phyloP scores from a whole-genome alignment of 371 early-diverging fungal species.

The Parasitella parasitica region DNA sequence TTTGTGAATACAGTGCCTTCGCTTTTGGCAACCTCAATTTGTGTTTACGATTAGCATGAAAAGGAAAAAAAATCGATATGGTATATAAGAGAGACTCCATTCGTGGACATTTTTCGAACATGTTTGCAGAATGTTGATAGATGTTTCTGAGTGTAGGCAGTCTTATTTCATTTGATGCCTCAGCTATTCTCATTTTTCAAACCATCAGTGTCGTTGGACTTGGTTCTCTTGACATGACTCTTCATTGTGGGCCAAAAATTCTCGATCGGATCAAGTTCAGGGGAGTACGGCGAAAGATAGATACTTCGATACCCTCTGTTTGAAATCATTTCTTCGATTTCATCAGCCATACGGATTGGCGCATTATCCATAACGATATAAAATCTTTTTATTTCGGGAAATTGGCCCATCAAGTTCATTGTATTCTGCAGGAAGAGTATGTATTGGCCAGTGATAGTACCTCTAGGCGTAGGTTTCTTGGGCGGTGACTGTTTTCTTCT shows the following conservation, averaged over 20 bases:
- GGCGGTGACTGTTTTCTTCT: slow-evolving; percentile 1
- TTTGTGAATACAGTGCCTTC: too few relatives aligned
- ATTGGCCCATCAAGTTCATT: too few relatives aligned
- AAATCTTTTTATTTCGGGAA: too few relatives aligned
- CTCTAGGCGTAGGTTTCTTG: background rate
- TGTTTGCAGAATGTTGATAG: background rate
- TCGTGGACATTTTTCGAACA: slow-evolving; percentile 1
- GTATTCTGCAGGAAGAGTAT: too few relatives aligned
- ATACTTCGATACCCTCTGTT: background rate
- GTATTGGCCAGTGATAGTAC: slow-evolving; percentile 6
- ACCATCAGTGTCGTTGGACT: background rate
- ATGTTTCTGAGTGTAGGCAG: background rate
- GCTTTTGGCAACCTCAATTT: too few relatives aligned
- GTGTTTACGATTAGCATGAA: too few relatives aligned
- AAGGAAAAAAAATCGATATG: too few relatives aligned
- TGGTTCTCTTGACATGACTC: background rate
- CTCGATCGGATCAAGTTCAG: slow-evolving; percentile 5
- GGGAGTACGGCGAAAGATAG: background rate
- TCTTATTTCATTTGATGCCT: background rate
- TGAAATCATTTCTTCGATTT: background rate
- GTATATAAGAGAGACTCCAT: too few relatives aligned
- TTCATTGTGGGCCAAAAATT: slow-evolving; percentile 2
- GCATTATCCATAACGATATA: too few relatives aligned
- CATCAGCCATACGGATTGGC: background rate
- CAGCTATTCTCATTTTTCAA: background rate